Conservation (phyloP, 2,329 filamentous ascomycete genomes). For the Rasamsonia emersonii region DNA sequence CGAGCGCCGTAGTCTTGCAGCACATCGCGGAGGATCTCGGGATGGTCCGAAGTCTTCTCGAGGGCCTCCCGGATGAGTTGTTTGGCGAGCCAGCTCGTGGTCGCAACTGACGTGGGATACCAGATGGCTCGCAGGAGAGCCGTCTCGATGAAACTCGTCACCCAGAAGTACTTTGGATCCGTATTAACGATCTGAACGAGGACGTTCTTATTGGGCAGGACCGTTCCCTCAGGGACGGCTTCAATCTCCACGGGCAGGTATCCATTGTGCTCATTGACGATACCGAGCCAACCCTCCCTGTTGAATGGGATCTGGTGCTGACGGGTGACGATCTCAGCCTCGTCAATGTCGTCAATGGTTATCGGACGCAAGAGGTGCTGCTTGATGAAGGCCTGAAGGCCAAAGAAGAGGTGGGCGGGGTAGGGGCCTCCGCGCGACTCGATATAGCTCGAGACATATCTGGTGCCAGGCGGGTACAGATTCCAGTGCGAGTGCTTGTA, state of each 20-base stretch:
- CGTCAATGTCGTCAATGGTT: conserved; percentile 1
- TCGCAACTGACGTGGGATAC: background rate
- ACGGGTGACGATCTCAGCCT: conserved; percentile 1
- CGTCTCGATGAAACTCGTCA: conserved; percentile 1
- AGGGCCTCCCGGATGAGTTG: conserved; percentile 1
- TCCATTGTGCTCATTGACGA: conserved; percentile 1
- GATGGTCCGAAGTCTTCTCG: conserved; percentile 1
- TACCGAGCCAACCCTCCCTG: conserved; percentile 1
- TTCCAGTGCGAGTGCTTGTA: conserved; percentile 3
- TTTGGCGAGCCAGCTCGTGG: background rate
- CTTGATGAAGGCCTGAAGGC: background rate
- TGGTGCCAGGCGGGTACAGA: background rate
- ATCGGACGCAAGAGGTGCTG: background rate
- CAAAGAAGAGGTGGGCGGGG: conserved; percentile 1
- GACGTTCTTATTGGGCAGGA: background rate
- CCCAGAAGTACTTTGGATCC: conserved; percentile 1
- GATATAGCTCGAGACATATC: background rate
- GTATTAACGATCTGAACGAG: conserved; percentile 2
- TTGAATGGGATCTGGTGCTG: conserved; percentile 2
- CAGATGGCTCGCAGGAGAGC: background rate
- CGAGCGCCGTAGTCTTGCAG: conserved; percentile 2
- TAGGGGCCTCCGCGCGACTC: background rate
- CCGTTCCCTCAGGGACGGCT: conserved; percentile 1
- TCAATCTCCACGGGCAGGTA: conserved; percentile 1
- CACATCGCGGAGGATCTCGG: background rate